Evolutionary conservation across 441 rosid genomes (phyloP).

Genomic region (Jatropha podagrica): DNA sequence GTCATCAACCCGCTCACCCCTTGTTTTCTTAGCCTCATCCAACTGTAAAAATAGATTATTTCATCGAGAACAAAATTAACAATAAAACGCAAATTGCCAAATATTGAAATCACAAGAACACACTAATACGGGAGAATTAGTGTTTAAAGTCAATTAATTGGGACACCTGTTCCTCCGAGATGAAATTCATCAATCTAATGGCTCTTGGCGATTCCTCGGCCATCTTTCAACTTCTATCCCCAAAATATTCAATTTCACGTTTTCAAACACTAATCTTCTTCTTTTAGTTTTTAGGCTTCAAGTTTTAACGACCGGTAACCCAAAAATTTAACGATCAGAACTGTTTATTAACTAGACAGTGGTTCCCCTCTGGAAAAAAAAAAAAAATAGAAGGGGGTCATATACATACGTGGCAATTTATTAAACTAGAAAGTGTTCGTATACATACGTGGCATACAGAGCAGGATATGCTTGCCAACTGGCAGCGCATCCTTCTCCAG

Average conservation of each 20-base stretch:
- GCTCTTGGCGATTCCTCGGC: constrained; percentile 56
- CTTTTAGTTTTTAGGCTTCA: not conserved
- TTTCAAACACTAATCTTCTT: not conserved
- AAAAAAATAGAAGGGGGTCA: too few relatives aligned
- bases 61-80: not conserved
- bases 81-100: not conserved
- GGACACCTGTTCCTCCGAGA: constrained; percentile 80
- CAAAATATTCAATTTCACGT: constrained; percentile 4
- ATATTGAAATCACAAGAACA: not conserved
- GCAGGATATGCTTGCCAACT: not conserved
- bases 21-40: constrained; percentile 72
- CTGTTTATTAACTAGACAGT: too few relatives aligned
- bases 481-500: not conserved
- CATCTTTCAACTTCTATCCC: constrained; percentile 33
- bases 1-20: constrained; percentile 94
- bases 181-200: constrained; percentile 73
- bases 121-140: constrained; percentile 13
- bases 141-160: constrained; percentile 23
- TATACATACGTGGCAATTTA: too few relatives aligned
- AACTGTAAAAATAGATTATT: constrained; percentile 42
- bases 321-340: not conserved
- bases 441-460: not conserved
- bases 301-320: not conserved
- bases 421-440: too few relatives aligned
- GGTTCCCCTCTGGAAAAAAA: too few relatives aligned